Evolutionary conservation across 176 grass and related monocot genomes (phyloP).

Genomic region (Carex kokanica): DNA sequence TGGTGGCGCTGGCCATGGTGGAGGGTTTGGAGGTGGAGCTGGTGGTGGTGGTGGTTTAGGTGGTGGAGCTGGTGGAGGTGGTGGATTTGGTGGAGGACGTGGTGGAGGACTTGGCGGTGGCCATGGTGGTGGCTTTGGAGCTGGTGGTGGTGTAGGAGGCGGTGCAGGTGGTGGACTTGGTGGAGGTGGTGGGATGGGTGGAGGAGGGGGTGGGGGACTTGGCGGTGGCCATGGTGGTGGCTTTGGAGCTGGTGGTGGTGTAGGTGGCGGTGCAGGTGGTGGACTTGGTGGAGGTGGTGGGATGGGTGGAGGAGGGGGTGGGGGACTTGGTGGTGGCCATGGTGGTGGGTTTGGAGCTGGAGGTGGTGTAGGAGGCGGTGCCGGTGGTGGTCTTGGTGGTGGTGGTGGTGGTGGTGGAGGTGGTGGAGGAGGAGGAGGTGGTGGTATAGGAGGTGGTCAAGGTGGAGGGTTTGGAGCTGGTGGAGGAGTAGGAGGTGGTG

Average conservation of each 20-base stretch:
- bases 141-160: constrained; percentile 11
- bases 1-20: background rate
- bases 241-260: constrained; percentile 9
- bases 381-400: background rate
- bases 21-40: constrained; percentile 5
- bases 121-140: constrained; percentile 5
- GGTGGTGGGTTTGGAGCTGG: constrained; percentile 17
- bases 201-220: background rate
- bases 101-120: background rate
- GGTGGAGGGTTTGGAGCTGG: constrained; percentile 11
- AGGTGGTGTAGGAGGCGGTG: background rate
- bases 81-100: background rate
- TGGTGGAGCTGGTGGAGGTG: constrained; percentile 3
- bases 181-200: constrained; percentile 7
- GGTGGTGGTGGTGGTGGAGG: background rate
- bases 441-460: background rate
- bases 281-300: constrained; percentile 5
- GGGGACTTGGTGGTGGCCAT: background rate
- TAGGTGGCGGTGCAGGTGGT: background rate
- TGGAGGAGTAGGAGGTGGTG: constrained; percentile 15
- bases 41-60: constrained; percentile 18
- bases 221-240: constrained; percentile 11
- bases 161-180: constrained; percentile 5
- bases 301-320: background rate
- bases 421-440: background rate